Evolutionary conservation across 2,329 filamentous ascomycete genomes (phyloP).

Genomic region (Aspergillus uvarum): DNA sequence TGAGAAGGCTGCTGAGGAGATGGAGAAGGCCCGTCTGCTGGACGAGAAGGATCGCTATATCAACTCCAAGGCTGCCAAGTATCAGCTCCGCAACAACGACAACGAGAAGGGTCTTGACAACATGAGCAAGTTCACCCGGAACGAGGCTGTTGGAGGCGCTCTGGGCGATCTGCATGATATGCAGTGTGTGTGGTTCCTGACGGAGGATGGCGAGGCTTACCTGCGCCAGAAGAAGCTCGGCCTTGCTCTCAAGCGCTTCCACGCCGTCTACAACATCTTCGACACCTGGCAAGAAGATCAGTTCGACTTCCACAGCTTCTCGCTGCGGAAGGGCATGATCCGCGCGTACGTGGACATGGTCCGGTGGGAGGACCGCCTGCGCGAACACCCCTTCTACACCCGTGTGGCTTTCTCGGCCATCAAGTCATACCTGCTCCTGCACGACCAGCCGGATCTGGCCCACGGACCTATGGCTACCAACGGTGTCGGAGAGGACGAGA

Average conservation of each 20-base stretch:
- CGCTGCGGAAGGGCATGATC: conserved; percentile 92
- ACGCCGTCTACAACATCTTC: conserved; percentile 85
- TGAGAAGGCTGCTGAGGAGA: conserved; percentile 75
- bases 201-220: conserved; percentile 90
- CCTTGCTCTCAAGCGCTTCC: conserved; percentile 88
- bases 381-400: conserved; percentile 90
- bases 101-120: conserved; percentile 82
- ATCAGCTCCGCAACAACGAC: conserved; percentile 88
- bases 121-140: conserved; percentile 90
- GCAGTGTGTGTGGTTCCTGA: conserved; percentile 97
- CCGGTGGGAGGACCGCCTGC: conserved; percentile 87
- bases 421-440: conserved; percentile 73
- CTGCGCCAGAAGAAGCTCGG: conserved; percentile 77
- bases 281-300: conserved; percentile 98
- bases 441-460: conserved; percentile 68
- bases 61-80: conserved; percentile 97
- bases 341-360: conserved; percentile 95
- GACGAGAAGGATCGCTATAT: conserved; percentile 94
- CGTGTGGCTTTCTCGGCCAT: conserved; percentile 79
- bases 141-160: conserved; percentile 83
- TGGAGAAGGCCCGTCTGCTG: conserved; percentile 81
- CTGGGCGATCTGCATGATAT: conserved; percentile 92
- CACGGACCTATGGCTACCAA: conserved; percentile 60
- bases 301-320: conserved; percentile 98
- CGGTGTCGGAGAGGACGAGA: conserved; percentile 49